Conservation (phyloP, 2,329 filamentous ascomycete genomes). For the Thielaviopsis populi region DNA sequence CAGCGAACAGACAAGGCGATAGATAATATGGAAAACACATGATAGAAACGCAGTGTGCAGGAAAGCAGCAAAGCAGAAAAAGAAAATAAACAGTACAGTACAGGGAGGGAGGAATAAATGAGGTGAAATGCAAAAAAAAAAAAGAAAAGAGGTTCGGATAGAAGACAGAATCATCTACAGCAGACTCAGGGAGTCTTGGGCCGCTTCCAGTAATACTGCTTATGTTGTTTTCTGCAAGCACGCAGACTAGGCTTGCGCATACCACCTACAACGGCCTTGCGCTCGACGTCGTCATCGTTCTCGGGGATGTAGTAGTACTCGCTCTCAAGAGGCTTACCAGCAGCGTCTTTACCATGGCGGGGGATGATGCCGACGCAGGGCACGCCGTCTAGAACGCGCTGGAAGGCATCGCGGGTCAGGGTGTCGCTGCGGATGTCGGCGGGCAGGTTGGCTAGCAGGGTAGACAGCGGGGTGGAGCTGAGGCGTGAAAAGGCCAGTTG, state of each 20-base stretch:
- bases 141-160: not conserved
- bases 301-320: constrained; percentile 96
- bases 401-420: constrained; percentile 49
- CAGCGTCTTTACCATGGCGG: constrained; percentile 87
- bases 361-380: constrained; percentile 75
- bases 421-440: constrained; percentile 39
- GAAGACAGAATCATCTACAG: not conserved
- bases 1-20: not conserved
- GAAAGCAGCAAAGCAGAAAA: constrained; percentile 1
- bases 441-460: constrained; percentile 77
- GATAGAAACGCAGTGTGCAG: not conserved
- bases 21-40: not conserved
- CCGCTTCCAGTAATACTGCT: constrained; percentile 63
- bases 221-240: constrained; percentile 87
- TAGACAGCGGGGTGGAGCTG: constrained; percentile 79
- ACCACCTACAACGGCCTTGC: constrained; percentile 69
- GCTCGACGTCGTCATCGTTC: constrained; percentile 61
- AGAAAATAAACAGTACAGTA: constrained; percentile 7
- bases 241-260: constrained; percentile 79
- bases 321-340: constrained; percentile 82
- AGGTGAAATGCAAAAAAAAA: not conserved
- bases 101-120: constrained; percentile 1
- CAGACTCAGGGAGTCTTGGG: constrained; percentile 41
- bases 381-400: constrained; percentile 55
- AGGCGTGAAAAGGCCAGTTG: constrained; percentile 90